These are phyloP conservation scores for Paramyrothecium roridum DNA, from an alignment of 2,329 filamentous ascomycete genomes.

Conservation along the genomic window DNA sequence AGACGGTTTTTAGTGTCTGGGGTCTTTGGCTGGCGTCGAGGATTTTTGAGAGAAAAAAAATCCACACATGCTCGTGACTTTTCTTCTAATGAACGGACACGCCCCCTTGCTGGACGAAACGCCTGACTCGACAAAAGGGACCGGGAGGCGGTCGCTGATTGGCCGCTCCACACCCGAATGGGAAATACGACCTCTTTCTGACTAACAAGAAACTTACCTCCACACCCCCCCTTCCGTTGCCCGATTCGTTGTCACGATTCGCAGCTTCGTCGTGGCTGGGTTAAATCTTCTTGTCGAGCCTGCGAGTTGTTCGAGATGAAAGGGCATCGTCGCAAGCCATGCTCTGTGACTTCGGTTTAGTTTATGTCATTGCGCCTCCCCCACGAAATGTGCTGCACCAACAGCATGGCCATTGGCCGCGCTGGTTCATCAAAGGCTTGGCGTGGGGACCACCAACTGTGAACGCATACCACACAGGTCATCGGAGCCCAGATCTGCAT, in stretches of 20 bases:
- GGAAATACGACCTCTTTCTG: neutral
- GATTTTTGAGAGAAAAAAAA: neutral
- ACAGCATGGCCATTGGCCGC: too few species aligned
- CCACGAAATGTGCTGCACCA: too few species aligned
- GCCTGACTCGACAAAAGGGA: neutral
- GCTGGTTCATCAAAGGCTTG: neutral
- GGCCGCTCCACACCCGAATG: constrained; percentile 20
- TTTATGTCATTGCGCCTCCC: too few species aligned
- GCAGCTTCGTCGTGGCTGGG: neutral
- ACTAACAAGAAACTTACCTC: too few species aligned
- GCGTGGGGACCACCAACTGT: neutral
- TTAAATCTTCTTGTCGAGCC: too few species aligned
- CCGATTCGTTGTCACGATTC: neutral
- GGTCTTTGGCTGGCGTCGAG: neutral
- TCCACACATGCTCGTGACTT: neutral
- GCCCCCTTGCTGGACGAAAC: neutral
- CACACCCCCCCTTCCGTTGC: neutral
- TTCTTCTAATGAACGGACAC: neutral
- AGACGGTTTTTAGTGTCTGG: too few species aligned
- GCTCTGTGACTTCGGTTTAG: too few species aligned
- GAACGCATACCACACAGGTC: neutral
- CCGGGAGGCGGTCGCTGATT: constrained; percentile 11
- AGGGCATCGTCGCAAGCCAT: too few species aligned
- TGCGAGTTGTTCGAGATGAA: too few species aligned
- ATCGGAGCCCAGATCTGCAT: neutral